These are phyloP conservation scores for Diplogelasinospora grovesii DNA, from an alignment of 495 filamentous ascomycete genomes.

Conservation along the genomic window DNA sequence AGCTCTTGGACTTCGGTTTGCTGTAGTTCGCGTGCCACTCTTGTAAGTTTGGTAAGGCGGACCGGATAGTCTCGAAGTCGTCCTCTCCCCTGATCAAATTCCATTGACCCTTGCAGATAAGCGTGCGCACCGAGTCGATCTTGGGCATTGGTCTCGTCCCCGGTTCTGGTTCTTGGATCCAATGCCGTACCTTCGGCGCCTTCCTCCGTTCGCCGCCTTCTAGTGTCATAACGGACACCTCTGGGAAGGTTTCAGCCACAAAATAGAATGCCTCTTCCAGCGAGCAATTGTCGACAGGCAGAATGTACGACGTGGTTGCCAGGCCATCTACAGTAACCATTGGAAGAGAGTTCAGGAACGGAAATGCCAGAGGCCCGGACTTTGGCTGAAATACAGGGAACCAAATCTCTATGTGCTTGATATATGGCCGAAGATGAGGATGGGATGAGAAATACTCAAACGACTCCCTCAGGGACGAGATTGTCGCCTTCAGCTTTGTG, in stretches of 20 bases:
- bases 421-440: constrained; percentile 52
- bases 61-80: constrained; percentile 54
- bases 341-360: constrained; percentile 34
- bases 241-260: constrained; percentile 49
- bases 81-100: constrained; percentile 60
- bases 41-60: constrained; percentile 56
- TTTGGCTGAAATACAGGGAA: constrained; percentile 62
- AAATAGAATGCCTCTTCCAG: constrained; percentile 61
- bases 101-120: constrained; percentile 69
- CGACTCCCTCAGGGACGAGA: constrained; percentile 48
- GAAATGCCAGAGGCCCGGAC: constrained; percentile 35
- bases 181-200: constrained; percentile 57
- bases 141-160: constrained; percentile 21
- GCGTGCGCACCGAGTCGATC: constrained; percentile 41
- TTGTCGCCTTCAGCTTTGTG: constrained; percentile 66
- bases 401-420: constrained; percentile 68
- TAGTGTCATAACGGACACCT: constrained; percentile 59
- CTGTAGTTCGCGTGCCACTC: constrained; percentile 68
- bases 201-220: constrained; percentile 71
- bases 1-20: constrained; percentile 61
- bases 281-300: constrained; percentile 57
- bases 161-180: constrained; percentile 27
- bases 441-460: constrained; percentile 51
- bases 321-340: constrained; percentile 41
- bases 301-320: constrained; percentile 44